Conservation (phyloP, 1,139 yeast genomes). For the Insectozyma bohioensis region DNA sequence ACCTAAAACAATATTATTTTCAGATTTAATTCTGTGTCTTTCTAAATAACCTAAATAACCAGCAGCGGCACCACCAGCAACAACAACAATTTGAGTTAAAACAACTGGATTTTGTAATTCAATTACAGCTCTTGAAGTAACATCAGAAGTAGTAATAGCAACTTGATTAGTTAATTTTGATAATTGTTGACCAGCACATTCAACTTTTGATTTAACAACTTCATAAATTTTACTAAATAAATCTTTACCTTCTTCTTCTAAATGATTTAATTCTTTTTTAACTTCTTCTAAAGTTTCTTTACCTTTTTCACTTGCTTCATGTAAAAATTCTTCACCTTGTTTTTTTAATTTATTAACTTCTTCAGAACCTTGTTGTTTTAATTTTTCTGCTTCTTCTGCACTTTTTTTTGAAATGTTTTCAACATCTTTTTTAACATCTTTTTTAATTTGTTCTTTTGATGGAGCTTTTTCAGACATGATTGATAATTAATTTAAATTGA, state of each 20-base stretch:
- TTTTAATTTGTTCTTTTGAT: constrained; percentile 22
- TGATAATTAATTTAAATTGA: no score
- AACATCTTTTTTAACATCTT: constrained; percentile 28
- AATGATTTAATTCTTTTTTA: constrained; percentile 25
- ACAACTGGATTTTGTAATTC: constrained; percentile 67
- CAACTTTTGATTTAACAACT: constrained; percentile 8
- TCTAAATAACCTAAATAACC: constrained; percentile 53
- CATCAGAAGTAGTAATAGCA: constrained; percentile 11
- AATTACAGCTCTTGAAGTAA: constrained; percentile 17
- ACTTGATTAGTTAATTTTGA: constrained; percentile 12
- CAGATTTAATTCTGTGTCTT: constrained; percentile 49
- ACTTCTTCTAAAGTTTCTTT: constrained; percentile 15
- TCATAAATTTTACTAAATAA: constrained; percentile 19
- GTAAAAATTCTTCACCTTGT: constrained; percentile 16
- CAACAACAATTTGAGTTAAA: constrained; percentile 51
- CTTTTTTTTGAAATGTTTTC: constrained; percentile 21
- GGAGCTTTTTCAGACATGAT: no score
- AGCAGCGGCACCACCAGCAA: constrained; percentile 50
- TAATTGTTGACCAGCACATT: constrained; percentile 12
- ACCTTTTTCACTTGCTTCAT: constrained; percentile 13
- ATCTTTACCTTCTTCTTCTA: constrained; percentile 27
- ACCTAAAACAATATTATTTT: constrained; percentile 48
- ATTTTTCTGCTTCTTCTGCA: constrained; percentile 17
- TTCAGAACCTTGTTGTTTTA: constrained; percentile 19
- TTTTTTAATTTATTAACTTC: constrained; percentile 13